Base-by-base conservation (phyloP, 176 grass and related monocot genomes). In the Hyparrhenia diplandra region DNA sequence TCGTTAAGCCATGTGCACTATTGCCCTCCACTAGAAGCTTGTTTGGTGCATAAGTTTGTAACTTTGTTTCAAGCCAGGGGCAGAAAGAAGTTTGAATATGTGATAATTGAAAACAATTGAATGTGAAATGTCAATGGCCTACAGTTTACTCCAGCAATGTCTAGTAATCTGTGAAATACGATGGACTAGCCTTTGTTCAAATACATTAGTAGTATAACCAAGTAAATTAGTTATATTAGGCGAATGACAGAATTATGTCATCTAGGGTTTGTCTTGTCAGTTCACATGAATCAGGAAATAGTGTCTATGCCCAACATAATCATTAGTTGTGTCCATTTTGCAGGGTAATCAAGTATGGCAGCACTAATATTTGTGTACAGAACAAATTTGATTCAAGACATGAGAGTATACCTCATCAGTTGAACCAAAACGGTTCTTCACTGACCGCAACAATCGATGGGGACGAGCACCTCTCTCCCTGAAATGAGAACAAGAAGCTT, bases 401-500 rank as follows among this genome's bases (percentile, higher is more conserved):
- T 49, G 9, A 54, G 14, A 36, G 9, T 27, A 47, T 87, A 98
- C 92, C 92, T 98, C 95, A 76, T 98, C 95, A 0, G 92, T 91
- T 66, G 95, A 93, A 84, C 95, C 95, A 1, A 94, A 98, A 47
- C 95, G 88, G 82, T 98, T 98, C 76, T 98, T 98, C 54, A 95
- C 95, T 2, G 95, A 91, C 62, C 92, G 84, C 78, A 98, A 64
- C 23, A 98, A 60, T 63, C 92, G 86, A 89, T 94, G 91, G 41
- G n/a, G 95, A 87, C 36, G 79, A 92, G 55, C 84, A 91, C 64
- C 86, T 94, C 88, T 98, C 95, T 55, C 95, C 95, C 95, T 98
- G 74, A 76, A 88, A 87, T 59, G 75, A 67, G 30, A 76, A 51
- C 28, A 46, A 30, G 5, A 89, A 88, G 3, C 28, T 80, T 73